Base-by-base conservation (phyloP, 805 yeast species). In the Isabelozyma heimii region DNA sequence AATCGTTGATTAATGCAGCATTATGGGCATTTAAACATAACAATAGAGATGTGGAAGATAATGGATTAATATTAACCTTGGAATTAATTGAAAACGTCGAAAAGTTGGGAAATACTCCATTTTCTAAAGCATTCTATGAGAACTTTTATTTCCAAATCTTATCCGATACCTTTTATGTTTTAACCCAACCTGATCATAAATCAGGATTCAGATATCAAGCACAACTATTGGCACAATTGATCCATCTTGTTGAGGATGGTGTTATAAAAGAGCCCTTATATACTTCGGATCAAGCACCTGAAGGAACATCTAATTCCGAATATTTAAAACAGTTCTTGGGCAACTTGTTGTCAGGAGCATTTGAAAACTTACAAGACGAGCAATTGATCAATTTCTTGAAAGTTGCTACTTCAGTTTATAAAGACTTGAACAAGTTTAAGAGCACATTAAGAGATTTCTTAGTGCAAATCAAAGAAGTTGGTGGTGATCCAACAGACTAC, bases 21-120 rank as follows among this genome's bases (percentile, higher is more conserved):
- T 76, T 94, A 61, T 94, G 99, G 99, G 97, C 98, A 0, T 89
- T 94, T 68, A 92, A 94, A 70, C 99, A 94, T 68, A 94, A 91
- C 62, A 91, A 94, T 69, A 84, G 98, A 67, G 98, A 92, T 48
- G 97, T 94, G 48, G 99, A 94, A 69, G 91, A 87, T 54, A 85
- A 85, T 47, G 99, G 99, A 26, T 80, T 94, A 58, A 81, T 85
- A 38, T 78, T 94, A 54, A 89, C 94, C 33, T 77, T 87, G 49
- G 97, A 92, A 62, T 76, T 94, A 52, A 77, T 92, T 51, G 83
- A 82, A 57, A 94, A 94, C 65, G 91, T 94, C 56, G 92, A 91
- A 55, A 82, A 79, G 47, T 74, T 89, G 55, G 90, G 90, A 5
- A 77, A 78, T 54, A 77, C 80, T 27, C 83, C 85, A 43, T 89